Percentiles rank a stretch among this genome's conserved stretches.
Conservation (phyloP, 495 filamentous ascomycete genomes). For the Talaromyces trachyspermus region DNA sequence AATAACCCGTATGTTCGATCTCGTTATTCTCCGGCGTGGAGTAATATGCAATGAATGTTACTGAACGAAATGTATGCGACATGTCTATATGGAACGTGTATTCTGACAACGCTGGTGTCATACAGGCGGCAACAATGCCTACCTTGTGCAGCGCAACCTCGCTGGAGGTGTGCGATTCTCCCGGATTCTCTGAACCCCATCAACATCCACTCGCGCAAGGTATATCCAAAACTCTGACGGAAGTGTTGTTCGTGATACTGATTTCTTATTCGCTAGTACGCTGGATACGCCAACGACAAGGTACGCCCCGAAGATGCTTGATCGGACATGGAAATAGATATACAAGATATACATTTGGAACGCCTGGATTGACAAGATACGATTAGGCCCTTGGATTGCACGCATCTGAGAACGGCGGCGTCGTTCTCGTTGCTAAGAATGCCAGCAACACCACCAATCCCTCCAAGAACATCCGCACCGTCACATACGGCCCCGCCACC, state of each 20-base stretch:
- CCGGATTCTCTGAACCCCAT: slow-evolving; percentile 84
- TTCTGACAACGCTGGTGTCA: neutral
- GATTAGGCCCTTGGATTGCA: slow-evolving; percentile 74
- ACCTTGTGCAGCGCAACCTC: slow-evolving; percentile 78
- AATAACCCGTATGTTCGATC: slow-evolving; percentile 63
- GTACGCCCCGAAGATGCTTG: too few species aligned
- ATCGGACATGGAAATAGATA: slow-evolving; percentile 7
- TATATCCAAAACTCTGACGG: slow-evolving; percentile 19
- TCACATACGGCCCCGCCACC: slow-evolving; percentile 61
- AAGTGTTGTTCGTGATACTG: slow-evolving; percentile 10
- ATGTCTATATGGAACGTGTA: neutral
- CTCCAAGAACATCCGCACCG: slow-evolving; percentile 51
- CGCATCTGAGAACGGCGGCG: slow-evolving; percentile 56
- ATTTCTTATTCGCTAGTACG: slow-evolving; percentile 52
- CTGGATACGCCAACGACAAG: slow-evolving; percentile 88
- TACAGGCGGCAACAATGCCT: slow-evolving; percentile 71
- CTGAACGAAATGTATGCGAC: neutral
- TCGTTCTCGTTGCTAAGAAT: slow-evolving; percentile 81
- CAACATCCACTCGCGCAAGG: slow-evolving; percentile 90
- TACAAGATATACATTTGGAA: slow-evolving; percentile 3
- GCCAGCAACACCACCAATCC: slow-evolving; percentile 57
- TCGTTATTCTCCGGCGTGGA: neutral
- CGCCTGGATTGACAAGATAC: slow-evolving; percentile 4
- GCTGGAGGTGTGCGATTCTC: slow-evolving; percentile 80
- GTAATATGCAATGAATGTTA: too few species aligned